These are phyloP conservation scores for Peronospora tabacina DNA, from an alignment of 352 stramenopile genomes.

Conservation along the genomic window DNA sequence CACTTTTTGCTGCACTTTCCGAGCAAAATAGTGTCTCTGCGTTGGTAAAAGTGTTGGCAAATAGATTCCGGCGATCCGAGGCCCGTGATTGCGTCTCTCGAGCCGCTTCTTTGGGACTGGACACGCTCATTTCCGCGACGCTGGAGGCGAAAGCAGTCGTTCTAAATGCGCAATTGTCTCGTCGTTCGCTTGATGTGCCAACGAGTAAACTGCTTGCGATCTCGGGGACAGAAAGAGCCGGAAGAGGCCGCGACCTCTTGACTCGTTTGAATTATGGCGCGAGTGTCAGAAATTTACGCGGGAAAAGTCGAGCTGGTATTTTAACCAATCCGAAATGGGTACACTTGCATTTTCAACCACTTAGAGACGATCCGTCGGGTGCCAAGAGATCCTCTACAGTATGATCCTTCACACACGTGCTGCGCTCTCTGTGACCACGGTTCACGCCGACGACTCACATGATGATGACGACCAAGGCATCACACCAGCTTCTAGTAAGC, in stretches of 20 bases:
- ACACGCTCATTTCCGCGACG: slow-evolving; percentile 14
- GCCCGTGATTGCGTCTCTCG: not conserved
- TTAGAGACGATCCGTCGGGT: slow-evolving; percentile 4
- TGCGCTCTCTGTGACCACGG: too few species aligned
- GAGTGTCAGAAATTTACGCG: slow-evolving; percentile 10
- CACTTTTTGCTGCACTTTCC: slow-evolving; percentile 1
- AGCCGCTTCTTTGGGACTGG: slow-evolving; percentile 2
- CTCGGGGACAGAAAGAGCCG: not conserved
- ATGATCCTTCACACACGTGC: too few species aligned
- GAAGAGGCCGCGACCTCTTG: not conserved
- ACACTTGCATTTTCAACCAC: slow-evolving; percentile 6
- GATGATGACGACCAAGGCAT: too few species aligned
- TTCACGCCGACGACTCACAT: too few species aligned
- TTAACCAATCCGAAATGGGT: slow-evolving; percentile 1
- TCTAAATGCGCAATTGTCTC: not conserved
- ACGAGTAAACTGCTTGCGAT: not conserved
- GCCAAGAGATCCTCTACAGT: too few species aligned
- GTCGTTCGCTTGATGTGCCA: slow-evolving; percentile 1
- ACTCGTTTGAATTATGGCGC: slow-evolving; percentile 19
- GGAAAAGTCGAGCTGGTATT: slow-evolving; percentile 11
- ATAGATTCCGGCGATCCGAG: not conserved
- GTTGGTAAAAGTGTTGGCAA: not conserved
- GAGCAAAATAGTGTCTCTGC: not conserved
- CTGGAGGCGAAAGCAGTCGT: not conserved
- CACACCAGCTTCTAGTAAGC: too few species aligned